Evolutionary conservation across 805 yeast genomes (phyloP), one percentile per base, ranked within the genome.

Genomic region (Cephaloascus albidus): DNA sequence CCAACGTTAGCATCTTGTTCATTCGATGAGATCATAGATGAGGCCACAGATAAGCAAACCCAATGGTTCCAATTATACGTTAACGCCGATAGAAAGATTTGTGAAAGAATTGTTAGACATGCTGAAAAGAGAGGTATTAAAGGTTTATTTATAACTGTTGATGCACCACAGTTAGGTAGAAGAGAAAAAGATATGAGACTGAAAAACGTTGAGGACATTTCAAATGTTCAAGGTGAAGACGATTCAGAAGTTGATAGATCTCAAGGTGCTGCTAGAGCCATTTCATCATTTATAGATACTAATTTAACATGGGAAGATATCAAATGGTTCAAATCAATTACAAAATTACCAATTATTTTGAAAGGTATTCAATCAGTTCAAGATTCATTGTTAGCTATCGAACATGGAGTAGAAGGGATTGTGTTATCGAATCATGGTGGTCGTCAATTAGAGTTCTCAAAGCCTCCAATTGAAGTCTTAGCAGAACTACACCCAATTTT

Each of bases 361-460:
- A 87, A 87, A 57, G 96, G 96, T 42, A 80, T 87, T n/a, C 94
- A 85, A 59, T 63, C 90, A 26, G 76, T 75, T 33, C 90, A 84
- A 45, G 96, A 87, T 53, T 88, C 83, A 1, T 55, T 85, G 16
- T 58, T 63, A 48, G 95, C 95, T 0, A 77, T 76, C 4, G 81
- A 84, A 46, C 60, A 71, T 48, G 93, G 93, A 3, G 72, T 74
- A 20, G 74, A 78, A 34, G 95, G 89, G 33, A 81, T 86, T n/a
- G 86, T 87, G 3, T 51, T 86, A 38, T 85, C 94, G 2, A 87
- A 86, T 54, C 96, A 86, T 60, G 96, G 96, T 43, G 95, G 96
- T 33, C 68, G 96, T 44, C 95, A 86, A 58, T 63, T 87, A 41
- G 96, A 87, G 58, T 84, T 76, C 51, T 69, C 95, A 1, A 72